These are phyloP conservation scores for Edhazardia aedis DNA, from an alignment of 371 early-diverging fungal species.

Conservation along the genomic window DNA sequence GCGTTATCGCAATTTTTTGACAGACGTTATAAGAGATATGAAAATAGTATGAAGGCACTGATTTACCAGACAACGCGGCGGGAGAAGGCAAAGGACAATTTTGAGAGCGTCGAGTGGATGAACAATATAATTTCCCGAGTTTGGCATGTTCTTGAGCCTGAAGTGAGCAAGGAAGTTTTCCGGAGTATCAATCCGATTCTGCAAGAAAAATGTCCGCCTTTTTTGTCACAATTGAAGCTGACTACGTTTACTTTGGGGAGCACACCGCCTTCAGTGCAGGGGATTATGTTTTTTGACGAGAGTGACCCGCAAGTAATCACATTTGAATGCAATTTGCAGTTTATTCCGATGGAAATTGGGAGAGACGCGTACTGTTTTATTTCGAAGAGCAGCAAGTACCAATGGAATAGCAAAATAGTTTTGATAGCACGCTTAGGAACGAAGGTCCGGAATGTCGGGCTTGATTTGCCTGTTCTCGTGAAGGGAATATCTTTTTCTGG, in stretches of 20 bases:
- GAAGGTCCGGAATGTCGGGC: conserved; percentile 17
- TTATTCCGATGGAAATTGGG: conserved; percentile 31
- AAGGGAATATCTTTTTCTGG: conserved; percentile 42
- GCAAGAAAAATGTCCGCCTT: conserved; percentile 34
- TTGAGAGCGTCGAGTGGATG: conserved; percentile 47
- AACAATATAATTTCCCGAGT: conserved; percentile 38
- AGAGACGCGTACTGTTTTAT: conserved; percentile 22
- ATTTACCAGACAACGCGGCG: conserved; percentile 26
- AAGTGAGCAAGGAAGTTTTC: conserved; percentile 32
- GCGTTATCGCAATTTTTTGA: conserved; percentile 33
- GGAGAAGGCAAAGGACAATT: conserved; percentile 21
- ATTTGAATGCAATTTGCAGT: conserved; percentile 23
- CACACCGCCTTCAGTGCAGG: conserved; percentile 36
- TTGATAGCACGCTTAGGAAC: conserved; percentile 32
- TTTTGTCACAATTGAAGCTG: conserved; percentile 32
- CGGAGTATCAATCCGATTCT: conserved; percentile 40
- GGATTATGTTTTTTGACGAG: conserved; percentile 20
- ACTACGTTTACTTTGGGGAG: conserved; percentile 46
- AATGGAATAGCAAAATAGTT: conserved; percentile 46
- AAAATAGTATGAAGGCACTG: conserved; percentile 34
- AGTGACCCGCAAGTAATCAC: no score
- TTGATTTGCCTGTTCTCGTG: conserved; percentile 46
- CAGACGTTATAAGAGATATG: conserved; percentile 32
- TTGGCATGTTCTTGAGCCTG: conserved; percentile 43
- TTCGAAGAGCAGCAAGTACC: conserved; percentile 5